Percentiles rank a stretch among this genome's conserved stretches.
These are phyloP conservation scores for Penicillium cosmopolitanum DNA, from an alignment of 495 filamentous ascomycete genomes.

Conservation along the genomic window DNA sequence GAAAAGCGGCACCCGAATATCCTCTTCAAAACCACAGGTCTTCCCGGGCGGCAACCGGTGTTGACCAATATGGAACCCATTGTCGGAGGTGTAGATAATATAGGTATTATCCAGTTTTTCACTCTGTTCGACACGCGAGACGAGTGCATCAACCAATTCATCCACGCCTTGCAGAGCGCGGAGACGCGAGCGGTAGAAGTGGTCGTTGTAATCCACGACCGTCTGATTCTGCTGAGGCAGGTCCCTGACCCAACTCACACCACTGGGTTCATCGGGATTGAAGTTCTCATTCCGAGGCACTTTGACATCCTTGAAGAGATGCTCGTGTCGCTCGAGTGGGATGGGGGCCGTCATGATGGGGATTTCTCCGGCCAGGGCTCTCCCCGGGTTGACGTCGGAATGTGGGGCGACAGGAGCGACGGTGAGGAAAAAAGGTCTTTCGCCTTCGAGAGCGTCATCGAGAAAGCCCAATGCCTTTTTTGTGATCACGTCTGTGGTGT, in stretches of 20 bases:
- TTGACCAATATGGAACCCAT: constrained; percentile 77
- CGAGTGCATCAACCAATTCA: constrained; percentile 64
- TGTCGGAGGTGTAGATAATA: constrained; percentile 73
- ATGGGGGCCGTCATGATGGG: constrained; percentile 55
- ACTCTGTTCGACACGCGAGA: constrained; percentile 53
- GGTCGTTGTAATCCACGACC: constrained; percentile 66
- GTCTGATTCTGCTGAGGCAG: constrained; percentile 56
- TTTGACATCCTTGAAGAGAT: constrained; percentile 42
- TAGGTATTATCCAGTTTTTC: constrained; percentile 68
- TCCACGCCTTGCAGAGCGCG: constrained; percentile 69
- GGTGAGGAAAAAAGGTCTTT: constrained; percentile 68
- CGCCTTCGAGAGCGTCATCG: constrained; percentile 57
- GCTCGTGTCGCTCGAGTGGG: constrained; percentile 42
- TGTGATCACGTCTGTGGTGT: constrained; percentile 65
- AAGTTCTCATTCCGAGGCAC: constrained; percentile 44
- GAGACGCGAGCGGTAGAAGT: constrained; percentile 67
- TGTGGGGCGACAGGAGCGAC: constrained; percentile 72
- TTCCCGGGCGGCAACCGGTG: constrained; percentile 75
- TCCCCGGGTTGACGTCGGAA: constrained; percentile 52
- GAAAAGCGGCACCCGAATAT: constrained; percentile 70
- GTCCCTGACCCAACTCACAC: constrained; percentile 64
- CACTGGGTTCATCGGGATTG: constrained; percentile 58
- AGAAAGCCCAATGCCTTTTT: constrained; percentile 65
- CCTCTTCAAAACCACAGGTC: constrained; percentile 71
- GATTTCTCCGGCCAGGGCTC: constrained; percentile 10